These are phyloP conservation scores for Diplodia mutila DNA, from an alignment of 2,329 filamentous ascomycete genomes.

Conservation along the genomic window DNA sequence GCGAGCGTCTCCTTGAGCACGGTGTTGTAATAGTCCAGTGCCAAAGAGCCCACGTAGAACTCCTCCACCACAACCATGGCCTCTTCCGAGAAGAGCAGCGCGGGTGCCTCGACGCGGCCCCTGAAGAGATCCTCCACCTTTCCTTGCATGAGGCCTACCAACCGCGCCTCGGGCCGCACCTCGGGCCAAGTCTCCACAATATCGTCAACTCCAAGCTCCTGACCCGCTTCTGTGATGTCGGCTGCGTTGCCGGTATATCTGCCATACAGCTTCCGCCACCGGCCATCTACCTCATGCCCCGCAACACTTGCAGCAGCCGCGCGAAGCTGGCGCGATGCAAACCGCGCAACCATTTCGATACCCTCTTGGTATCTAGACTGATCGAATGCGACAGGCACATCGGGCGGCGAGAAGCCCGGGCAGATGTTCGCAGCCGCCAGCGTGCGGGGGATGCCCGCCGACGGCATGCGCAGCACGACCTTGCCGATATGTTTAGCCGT, in stretches of 20 bases:
- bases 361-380: background rate
- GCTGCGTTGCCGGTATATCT: background rate
- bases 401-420: no score
- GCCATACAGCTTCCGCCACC: background rate
- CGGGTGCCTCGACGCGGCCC: background rate
- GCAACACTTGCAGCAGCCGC: background rate
- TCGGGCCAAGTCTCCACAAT: background rate
- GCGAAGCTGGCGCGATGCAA: background rate
- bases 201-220: background rate
- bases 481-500: no score
- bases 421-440: no score
- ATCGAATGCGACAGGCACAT: no score
- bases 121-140: background rate
- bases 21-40: background rate
- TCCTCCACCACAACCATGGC: background rate
- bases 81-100: background rate
- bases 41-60: background rate
- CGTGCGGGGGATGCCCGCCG: background rate
- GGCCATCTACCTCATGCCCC: background rate
- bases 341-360: background rate
- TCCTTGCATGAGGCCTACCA: background rate
- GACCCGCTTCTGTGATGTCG: background rate
- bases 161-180: background rate
- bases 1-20: background rate
- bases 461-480: no score